Base-by-base conservation (phyloP, 2,329 filamentous ascomycete genomes). In the Allantophomopsis lycopodina region DNA sequence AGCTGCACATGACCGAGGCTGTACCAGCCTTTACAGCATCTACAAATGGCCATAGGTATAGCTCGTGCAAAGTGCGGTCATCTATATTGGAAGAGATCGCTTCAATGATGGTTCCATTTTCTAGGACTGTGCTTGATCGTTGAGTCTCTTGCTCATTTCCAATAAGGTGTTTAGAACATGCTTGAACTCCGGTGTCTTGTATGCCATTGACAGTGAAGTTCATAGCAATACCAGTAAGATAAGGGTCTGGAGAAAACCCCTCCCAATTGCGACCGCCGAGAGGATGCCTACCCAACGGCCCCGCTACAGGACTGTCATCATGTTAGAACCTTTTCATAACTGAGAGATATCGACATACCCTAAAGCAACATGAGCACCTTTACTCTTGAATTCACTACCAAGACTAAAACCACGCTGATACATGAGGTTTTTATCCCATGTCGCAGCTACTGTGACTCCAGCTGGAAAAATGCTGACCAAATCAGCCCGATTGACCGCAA, bases 171-270 rank as follows among this genome's bases (percentile, higher is more conserved):
- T 88, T 89, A 35, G 81, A 80, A 50, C 79, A 86, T 42, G 87
- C 85, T 59, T 94, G 79, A 36, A 89, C 77, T 55, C 84, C 85
- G n/a, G 78, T 76, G 52, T 79, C 73, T 54, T 94, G 86, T 34
- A 94, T 88, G 44, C 87, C 87, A 54, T 75, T 69, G 31, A 60
- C 55, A 12, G 55, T 56, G 53, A 82, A 68, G 34, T 74, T 73
- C 50, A 87, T 79, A 36, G 77, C 75, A 41, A 79, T 64, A 39
- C 82, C 87, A 36, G 83, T 79, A 34, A 89, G 49, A 13, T 81
- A 78, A 0, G 84, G 84, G 50, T 91, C 84, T 3, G 81, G 78
- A 5, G 78, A 76, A 35, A 55, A 55, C 3, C 51, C 51, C 39
- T 55, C 50, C 52, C 52, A 53, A 21, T 48, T 68, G 28, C 31